A percentile compares a stretch with the other conserved stretches of the same genome.
Evolutionary conservation across 2,329 filamentous ascomycete genomes (phyloP).

Genomic region (Cercospora sp.): DNA sequence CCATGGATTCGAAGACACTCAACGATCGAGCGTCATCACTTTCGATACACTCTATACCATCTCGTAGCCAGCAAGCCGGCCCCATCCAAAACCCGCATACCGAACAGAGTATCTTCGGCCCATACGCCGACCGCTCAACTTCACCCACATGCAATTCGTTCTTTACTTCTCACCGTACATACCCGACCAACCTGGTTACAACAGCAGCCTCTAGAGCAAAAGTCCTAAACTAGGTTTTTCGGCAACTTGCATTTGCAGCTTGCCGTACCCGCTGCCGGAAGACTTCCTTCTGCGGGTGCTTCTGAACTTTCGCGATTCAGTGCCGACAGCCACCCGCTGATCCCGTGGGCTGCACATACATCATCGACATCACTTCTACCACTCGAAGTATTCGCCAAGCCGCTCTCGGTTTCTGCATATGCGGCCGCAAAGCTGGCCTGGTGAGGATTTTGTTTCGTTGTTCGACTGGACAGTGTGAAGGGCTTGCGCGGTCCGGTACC

Average conservation of each 20-base stretch:
- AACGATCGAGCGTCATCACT: not conserved
- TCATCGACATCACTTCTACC: not conserved
- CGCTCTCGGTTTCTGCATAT: not conserved
- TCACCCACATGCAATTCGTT: not conserved
- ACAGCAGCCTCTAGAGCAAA: not conserved
- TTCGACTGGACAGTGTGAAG: no score
- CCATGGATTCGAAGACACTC: not conserved
- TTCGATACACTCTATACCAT: not conserved
- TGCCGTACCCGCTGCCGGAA: not conserved
- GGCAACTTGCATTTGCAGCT: not conserved
- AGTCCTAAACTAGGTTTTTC: not conserved
- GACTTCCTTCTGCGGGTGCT: not conserved
- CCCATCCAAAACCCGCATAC: not conserved
- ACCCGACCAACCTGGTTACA: not conserved
- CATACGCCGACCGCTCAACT: not conserved
- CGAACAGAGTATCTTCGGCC: not conserved
- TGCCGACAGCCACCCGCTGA: constrained; percentile 1
- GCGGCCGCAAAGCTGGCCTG: not conserved
- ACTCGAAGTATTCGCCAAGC: not conserved
- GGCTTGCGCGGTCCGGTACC: no score
- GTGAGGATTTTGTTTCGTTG: not conserved
- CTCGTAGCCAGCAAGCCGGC: not conserved
- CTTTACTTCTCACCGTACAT: not conserved
- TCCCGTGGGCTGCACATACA: not conserved
- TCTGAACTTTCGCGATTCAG: not conserved